phyloP scores from a whole-genome alignment of 139 green algal species.

The Microglena sp. region DNA sequence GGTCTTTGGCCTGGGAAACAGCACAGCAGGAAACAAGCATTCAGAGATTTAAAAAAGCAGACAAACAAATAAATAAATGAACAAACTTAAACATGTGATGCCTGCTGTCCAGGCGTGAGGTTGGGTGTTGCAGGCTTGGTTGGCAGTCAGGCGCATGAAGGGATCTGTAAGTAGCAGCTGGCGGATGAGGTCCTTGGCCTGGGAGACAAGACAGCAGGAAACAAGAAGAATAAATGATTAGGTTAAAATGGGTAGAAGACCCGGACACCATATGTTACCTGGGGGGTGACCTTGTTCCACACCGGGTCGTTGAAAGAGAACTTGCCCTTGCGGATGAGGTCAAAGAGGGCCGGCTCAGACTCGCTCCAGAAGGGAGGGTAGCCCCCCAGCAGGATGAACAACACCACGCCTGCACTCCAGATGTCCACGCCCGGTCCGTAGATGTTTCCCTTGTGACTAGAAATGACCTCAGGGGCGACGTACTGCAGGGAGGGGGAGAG shows the following conservation, averaged over 20 bases:
- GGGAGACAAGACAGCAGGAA: too few species aligned
- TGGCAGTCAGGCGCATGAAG: conserved; percentile 45
- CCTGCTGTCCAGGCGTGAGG: too few species aligned
- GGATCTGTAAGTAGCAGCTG: conserved; percentile 58
- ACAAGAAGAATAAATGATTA: too few species aligned
- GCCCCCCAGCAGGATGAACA: conserved; percentile 76
- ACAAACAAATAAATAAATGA: too few species aligned
- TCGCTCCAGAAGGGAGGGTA: conserved; percentile 89
- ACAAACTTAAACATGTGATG: too few species aligned
- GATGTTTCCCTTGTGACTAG: conserved; percentile 17
- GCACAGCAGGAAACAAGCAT: too few species aligned
- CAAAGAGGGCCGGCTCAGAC: conserved; percentile 77
- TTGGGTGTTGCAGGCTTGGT: conserved; percentile 65
- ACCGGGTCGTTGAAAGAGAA: conserved; percentile 74
- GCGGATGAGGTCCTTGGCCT: conserved; percentile 59
- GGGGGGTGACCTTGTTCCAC: conserved; percentile 58
- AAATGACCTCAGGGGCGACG: conserved; percentile 88
- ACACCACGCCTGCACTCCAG: conserved; percentile 52
- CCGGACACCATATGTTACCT: not conserved
- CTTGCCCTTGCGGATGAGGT: conserved; percentile 66
- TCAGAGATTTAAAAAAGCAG: too few species aligned
- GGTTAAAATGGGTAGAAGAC: not conserved
- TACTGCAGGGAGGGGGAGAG: conserved; percentile 43
- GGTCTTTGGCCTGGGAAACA: conserved; percentile 43
- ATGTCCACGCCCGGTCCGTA: conserved; percentile 56